Base-by-base conservation (phyloP, 2,329 filamentous ascomycete species). In the Verticillium klebahnii region DNA sequence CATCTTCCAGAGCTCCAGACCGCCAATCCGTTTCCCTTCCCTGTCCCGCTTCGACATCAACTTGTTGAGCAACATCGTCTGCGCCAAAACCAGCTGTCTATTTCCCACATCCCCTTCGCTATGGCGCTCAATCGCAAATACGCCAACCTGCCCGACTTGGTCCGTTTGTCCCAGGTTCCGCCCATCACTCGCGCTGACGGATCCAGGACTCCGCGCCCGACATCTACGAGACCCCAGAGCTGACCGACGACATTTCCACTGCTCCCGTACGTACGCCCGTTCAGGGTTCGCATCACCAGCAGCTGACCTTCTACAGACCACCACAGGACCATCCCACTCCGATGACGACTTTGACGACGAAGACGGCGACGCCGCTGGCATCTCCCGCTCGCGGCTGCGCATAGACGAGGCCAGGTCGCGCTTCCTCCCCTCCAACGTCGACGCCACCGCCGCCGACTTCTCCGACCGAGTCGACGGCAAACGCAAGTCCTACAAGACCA, bases 151-250 rank as follows among this genome's bases (percentile, higher is more conserved):
- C 91, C 91, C 62, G 91, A 94, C 73, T 78, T 95, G 74, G 91
- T 93, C 55, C 12, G 32, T 25, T 25, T 52, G 17, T 56, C 36
- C 45, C 14, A 79, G 66, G 75, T 65, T 7, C 36, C 32, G 19
- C 14, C 17, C 14, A 54, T 61, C 25, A 17, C 59, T 59, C 57
- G 56, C 60, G 50, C 59, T 66, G 62, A 62, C 63, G 65, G 63
- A 60, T n/a, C 60, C 67, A 96, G 91, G 93, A 97, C 77, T 90
- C 89, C 60, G 93, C 93, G 32, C 93, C 93, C 67, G 95, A 98
- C 72, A 92, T 97, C 70, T 98, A 97, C 81, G 94, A 98, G 77
- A 98, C 95, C 17, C 93, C 94, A 67, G 93, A 96, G 61, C 81
- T 97, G 67, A 94, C 90, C 61, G 92, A 97, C 72, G 93, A 96